Conservation (phyloP, 768 basidiomycete genomes). For the Grammothele lineata region DNA sequence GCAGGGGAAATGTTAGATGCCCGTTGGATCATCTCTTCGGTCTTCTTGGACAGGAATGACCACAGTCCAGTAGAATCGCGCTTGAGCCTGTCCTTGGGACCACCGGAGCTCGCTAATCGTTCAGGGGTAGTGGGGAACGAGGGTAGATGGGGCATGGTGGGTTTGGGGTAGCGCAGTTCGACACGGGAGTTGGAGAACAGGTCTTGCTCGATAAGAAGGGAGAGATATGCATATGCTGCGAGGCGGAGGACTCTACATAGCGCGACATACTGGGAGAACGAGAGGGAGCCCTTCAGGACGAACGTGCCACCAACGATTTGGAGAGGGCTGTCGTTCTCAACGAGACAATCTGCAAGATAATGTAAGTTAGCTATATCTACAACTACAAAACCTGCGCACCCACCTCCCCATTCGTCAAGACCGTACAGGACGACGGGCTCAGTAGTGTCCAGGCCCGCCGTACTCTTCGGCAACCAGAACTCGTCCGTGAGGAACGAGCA, state of each 20-base stretch:
- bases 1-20: constrained; percentile 21
- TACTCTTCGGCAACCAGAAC: constrained; percentile 3
- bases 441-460: background rate
- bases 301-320: constrained; percentile 63
- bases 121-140: constrained; percentile 6
- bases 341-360: constrained; percentile 8
- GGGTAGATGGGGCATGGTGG: constrained; percentile 15
- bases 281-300: constrained; percentile 42
- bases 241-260: constrained; percentile 49
- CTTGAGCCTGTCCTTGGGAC: constrained; percentile 20
- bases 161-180: constrained; percentile 39
- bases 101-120: constrained; percentile 14
- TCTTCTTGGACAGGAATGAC: constrained; percentile 35
- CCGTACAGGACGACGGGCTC: constrained; percentile 42
- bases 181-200: constrained; percentile 49
- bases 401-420: constrained; percentile 48
- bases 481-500: constrained; percentile 43
- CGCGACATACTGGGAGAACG: constrained; percentile 36
- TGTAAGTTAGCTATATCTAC: background rate
- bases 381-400: constrained; percentile 14
- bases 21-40: constrained; percentile 28
- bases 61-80: constrained; percentile 27
- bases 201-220: constrained; percentile 58
- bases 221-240: constrained; percentile 49
- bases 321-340: constrained; percentile 19